Evolutionary conservation across 1,284 basidiomycete species (phyloP).

Genomic region (Sporisorium exsertum): DNA sequence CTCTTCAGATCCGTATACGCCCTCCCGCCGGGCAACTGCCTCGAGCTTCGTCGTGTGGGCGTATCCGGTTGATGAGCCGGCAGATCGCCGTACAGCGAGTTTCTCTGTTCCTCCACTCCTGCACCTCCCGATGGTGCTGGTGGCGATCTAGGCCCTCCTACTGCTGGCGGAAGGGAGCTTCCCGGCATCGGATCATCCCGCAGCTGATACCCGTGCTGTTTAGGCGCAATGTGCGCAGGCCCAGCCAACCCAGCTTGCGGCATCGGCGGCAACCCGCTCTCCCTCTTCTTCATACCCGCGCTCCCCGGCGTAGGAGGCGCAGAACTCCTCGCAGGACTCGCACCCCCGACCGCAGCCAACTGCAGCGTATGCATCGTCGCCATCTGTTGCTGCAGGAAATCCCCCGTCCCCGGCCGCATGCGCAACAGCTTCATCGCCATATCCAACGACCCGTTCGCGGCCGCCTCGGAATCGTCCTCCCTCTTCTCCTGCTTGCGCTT

Average conservation of each 20-base stretch:
- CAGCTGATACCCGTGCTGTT: conserved; percentile 28
- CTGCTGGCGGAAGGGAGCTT: not conserved
- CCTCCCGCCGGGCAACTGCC: conserved; percentile 18
- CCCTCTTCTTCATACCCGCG: conserved; percentile 10
- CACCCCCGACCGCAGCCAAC: conserved; percentile 41
- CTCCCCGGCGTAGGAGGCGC: conserved; percentile 14
- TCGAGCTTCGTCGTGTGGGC: conserved; percentile 29
- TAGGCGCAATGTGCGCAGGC: not conserved
- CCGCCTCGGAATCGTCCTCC: conserved; percentile 70
- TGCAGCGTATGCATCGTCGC: conserved; percentile 56
- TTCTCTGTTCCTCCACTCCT: conserved; percentile 3
- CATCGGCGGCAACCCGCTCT: conserved; percentile 28
- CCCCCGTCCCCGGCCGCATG: conserved; percentile 62
- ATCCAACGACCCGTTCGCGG: conserved; percentile 43
- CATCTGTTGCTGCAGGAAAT: conserved; percentile 63
- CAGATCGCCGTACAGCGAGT: not conserved
- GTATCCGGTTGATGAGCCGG: conserved; percentile 19
- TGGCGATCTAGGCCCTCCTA: conserved; percentile 5
- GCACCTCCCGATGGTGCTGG: not conserved
- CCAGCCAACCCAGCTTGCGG: conserved; percentile 9
- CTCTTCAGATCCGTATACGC: conserved; percentile 15
- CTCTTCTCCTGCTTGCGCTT: conserved; percentile 93
- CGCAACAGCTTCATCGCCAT: conserved; percentile 64
- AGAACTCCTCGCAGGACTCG: conserved; percentile 36
- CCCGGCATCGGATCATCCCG: conserved; percentile 22